Evolutionary conservation across 163 green algal species (phyloP).

Genomic region (Chlamydomonas reinhardtii): DNA sequence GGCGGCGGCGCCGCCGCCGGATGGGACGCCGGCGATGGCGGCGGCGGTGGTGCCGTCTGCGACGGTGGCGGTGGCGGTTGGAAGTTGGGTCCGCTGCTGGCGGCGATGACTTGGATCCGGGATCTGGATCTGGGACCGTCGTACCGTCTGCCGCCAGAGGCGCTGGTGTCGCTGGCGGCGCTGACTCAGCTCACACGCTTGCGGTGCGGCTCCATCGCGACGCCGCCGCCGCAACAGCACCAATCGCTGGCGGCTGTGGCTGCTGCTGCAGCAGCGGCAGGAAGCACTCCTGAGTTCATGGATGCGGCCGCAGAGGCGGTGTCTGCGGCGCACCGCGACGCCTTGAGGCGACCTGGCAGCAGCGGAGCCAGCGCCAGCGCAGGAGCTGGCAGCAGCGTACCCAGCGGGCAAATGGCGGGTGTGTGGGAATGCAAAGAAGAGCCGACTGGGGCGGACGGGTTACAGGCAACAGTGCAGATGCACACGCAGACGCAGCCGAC

Average conservation of each 20-base stretch:
- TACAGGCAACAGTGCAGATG: too few relatives aligned
- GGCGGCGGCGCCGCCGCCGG: too few relatives aligned
- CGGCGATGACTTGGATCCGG: conserved; percentile 12
- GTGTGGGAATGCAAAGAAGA: too few relatives aligned
- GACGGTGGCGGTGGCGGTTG: background rate
- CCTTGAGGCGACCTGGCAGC: background rate
- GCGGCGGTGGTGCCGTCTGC: background rate
- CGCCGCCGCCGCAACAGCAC: background rate
- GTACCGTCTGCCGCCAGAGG: conserved; percentile 19
- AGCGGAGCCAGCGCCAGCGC: too few relatives aligned
- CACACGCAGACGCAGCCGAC: too few relatives aligned
- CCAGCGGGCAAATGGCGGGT: background rate
- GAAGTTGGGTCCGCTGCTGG: conserved; percentile 18
- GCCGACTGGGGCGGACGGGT: too few relatives aligned
- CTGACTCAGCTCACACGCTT: conserved; percentile 1
- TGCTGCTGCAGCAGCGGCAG: background rate
- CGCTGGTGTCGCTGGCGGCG: conserved; percentile 1
- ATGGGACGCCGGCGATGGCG: too few relatives aligned
- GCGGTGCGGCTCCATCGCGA: conserved; percentile 10
- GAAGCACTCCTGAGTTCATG: background rate
- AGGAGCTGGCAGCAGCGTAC: background rate
- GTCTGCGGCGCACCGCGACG: too few relatives aligned
- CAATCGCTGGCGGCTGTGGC: background rate
- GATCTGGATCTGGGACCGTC: conserved; percentile 37
- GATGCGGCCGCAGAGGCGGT: background rate